These are phyloP conservation scores for Lepidium aucheri DNA, from an alignment of 345 rosid species.

Conservation along the genomic window DNA sequence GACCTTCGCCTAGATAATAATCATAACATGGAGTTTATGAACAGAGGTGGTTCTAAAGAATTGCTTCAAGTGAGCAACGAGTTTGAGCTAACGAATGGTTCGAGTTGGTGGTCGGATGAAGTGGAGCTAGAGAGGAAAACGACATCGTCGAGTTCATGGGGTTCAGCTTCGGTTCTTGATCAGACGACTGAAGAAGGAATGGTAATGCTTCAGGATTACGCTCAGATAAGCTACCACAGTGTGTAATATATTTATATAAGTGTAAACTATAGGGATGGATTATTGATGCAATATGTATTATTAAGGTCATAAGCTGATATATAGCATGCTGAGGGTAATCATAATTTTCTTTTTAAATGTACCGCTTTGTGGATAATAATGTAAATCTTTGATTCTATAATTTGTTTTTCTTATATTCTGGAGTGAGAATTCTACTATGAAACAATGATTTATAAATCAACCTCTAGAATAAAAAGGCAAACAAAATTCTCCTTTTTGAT, in stretches of 20 bases:
- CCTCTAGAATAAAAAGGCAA: too few relatives aligned
- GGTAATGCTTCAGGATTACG: constrained; percentile 52
- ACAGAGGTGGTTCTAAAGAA: constrained; percentile 23
- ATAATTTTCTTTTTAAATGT: constrained; percentile 26
- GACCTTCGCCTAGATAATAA: constrained; percentile 18
- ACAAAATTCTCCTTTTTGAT: too few relatives aligned
- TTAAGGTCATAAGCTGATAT: constrained; percentile 24
- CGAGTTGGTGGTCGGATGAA: constrained; percentile 60
- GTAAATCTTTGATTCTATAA: constrained; percentile 23
- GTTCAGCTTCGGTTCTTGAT: constrained; percentile 39
- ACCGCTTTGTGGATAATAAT: constrained; percentile 55
- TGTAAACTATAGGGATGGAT: constrained; percentile 22
- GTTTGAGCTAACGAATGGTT: constrained; percentile 47
- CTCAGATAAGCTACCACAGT: constrained; percentile 44
- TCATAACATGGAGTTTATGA: constrained; percentile 20
- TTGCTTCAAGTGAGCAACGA: constrained; percentile 37
- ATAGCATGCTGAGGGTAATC: constrained; percentile 15
- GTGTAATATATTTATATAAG: constrained; percentile 18
- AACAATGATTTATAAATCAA: not conserved
- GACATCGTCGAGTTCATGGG: constrained; percentile 62
- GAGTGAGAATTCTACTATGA: not conserved
- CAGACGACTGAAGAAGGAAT: constrained; percentile 30
- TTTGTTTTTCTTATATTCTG: not conserved
- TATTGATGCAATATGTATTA: constrained; percentile 12
- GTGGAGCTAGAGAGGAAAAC: constrained; percentile 48